Conservation (phyloP, 371 early-diverging fungal genomes). For the Caulochytrium protostelioides region DNA sequence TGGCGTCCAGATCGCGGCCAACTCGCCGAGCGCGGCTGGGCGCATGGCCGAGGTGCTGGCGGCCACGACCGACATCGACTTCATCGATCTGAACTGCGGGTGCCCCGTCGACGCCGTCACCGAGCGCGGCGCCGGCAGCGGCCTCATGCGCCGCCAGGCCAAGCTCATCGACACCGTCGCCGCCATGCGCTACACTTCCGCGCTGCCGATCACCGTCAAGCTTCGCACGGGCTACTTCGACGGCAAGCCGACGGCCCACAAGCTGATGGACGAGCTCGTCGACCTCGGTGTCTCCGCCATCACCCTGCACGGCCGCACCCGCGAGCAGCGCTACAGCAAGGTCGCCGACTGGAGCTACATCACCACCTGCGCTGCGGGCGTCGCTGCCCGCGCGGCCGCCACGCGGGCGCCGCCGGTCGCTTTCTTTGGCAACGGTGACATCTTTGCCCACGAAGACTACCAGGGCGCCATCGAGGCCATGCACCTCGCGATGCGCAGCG, state of each 20-base stretch:
- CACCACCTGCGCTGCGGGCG: slow-evolving; percentile 21
- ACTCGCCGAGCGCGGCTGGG: slow-evolving; percentile 14
- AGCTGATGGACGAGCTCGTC: slow-evolving; percentile 43
- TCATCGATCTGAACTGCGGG: slow-evolving; percentile 82
- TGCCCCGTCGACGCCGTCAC: slow-evolving; percentile 83
- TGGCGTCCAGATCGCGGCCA: slow-evolving; percentile 53
- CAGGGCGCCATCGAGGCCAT: slow-evolving; percentile 36
- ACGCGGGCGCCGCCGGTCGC: slow-evolving; percentile 3
- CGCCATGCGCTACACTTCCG: slow-evolving; percentile 44
- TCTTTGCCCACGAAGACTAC: slow-evolving; percentile 67
- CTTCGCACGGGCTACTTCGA: slow-evolving; percentile 60
- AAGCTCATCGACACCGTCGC: slow-evolving; percentile 52
- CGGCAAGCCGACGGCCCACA: slow-evolving; percentile 42
- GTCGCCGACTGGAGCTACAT: slow-evolving; percentile 85
- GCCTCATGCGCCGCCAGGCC: slow-evolving; percentile 41
- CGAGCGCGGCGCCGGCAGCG: slow-evolving; percentile 63
- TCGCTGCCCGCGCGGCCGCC: slow-evolving; percentile 3
- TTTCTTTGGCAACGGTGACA: slow-evolving; percentile 72
- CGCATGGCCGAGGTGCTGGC: slow-evolving; percentile 42
- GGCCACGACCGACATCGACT: slow-evolving; percentile 60
- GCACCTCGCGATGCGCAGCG: no score
- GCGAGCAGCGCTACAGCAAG: slow-evolving; percentile 77
- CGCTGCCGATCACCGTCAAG: slow-evolving; percentile 75
- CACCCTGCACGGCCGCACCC: slow-evolving; percentile 74
- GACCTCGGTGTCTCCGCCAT: slow-evolving; percentile 29